Conservation (phyloP, 306 rosid genomes). For the Erythrophleum fordii region DNA sequence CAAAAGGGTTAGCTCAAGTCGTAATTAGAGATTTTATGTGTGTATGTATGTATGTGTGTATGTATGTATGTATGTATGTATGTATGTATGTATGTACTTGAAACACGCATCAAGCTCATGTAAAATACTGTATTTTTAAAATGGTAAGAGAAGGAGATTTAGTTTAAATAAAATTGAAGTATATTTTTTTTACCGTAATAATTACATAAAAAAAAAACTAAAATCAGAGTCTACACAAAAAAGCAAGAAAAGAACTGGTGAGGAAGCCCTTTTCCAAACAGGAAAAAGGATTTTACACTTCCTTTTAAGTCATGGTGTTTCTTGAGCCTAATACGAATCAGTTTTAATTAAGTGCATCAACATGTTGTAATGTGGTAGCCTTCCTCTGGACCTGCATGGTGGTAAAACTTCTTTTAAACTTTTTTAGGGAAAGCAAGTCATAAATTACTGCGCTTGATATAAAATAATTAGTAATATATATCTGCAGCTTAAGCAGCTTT, state of each 20-base stretch:
- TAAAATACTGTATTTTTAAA: background rate
- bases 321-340: slow-evolving; percentile 35
- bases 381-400: no score
- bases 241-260: background rate
- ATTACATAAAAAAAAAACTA: background rate
- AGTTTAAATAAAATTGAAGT: background rate
- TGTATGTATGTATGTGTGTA: no score
- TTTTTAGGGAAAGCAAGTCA: background rate
- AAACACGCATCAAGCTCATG: no score
- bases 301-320: slow-evolving; percentile 24
- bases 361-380: background rate
- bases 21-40: no score
- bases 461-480: background rate
- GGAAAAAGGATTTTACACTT: slow-evolving; percentile 4
- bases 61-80: background rate
- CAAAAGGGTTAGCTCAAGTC: no score
- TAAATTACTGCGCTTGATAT: background rate
- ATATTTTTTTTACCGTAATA: background rate
- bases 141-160: no score
- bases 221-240: slow-evolving; percentile 18
- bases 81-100: background rate
- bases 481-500: no score
- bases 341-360: background rate
- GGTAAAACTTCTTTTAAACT: background rate
- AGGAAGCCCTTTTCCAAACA: background rate